Evolutionary conservation across 208 protist species (phyloP).

Genomic region (Crithidia brevicula): DNA sequence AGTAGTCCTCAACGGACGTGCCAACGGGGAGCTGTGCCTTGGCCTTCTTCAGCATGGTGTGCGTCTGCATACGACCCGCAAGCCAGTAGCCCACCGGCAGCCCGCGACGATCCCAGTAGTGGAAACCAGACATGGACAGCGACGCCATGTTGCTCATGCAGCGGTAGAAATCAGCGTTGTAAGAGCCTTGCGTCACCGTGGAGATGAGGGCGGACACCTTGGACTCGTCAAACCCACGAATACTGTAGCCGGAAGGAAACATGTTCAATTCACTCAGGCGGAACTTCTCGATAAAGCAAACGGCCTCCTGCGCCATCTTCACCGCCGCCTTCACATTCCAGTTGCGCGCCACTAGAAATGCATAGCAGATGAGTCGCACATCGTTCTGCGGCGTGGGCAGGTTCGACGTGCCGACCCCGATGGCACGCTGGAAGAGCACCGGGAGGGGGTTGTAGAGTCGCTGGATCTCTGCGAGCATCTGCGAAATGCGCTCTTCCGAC

Average conservation of each 20-base stretch:
- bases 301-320: conserved; percentile 47
- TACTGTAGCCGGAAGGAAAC: conserved; percentile 51
- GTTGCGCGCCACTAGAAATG: conserved; percentile 53
- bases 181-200: background rate
- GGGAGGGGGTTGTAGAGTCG: conserved; percentile 33
- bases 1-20: conserved; percentile 35
- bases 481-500: conserved; percentile 59
- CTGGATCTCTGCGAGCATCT: conserved; percentile 39
- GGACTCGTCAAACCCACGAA: conserved; percentile 65
- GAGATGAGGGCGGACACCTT: conserved; percentile 20
- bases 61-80: conserved; percentile 41
- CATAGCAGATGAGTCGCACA: conserved; percentile 53
- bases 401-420: conserved; percentile 18
- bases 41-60: conserved; percentile 32
- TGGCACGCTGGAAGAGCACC: conserved; percentile 22
- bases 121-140: conserved; percentile 39
- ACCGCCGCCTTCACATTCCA: conserved; percentile 72
- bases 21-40: conserved; percentile 49
- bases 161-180: conserved; percentile 33
- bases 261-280: conserved; percentile 34
- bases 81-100: conserved; percentile 57
- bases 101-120: conserved; percentile 63
- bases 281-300: conserved; percentile 39
- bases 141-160: conserved; percentile 37
- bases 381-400: conserved; percentile 47